Conservation (phyloP, 495 filamentous ascomycete genomes). For the Xylaria telfairii region DNA sequence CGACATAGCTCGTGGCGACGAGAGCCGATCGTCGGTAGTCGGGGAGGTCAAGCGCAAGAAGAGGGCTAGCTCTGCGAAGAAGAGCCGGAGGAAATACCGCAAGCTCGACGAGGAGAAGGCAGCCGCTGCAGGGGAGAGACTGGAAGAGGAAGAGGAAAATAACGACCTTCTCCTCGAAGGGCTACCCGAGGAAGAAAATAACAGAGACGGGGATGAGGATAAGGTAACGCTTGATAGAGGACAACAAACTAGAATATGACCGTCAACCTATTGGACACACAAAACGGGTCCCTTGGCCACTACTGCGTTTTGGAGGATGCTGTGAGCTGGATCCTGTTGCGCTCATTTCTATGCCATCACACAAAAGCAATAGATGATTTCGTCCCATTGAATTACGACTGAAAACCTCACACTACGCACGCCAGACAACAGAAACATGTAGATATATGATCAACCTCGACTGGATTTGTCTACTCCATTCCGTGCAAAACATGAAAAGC, state of each 20-base stretch:
- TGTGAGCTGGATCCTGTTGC: background rate
- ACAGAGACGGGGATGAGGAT: slow-evolving; percentile 20
- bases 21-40: slow-evolving; percentile 51
- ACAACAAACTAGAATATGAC: slow-evolving; percentile 15
- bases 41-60: slow-evolving; percentile 52
- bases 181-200: slow-evolving; percentile 20
- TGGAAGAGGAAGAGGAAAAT: slow-evolving; percentile 16
- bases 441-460: slow-evolving; percentile 57
- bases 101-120: slow-evolving; percentile 51
- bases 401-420: slow-evolving; percentile 35
- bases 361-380: background rate
- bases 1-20: slow-evolving; percentile 56
- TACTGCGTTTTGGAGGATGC: background rate
- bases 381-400: slow-evolving; percentile 21
- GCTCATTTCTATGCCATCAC: background rate
- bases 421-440: slow-evolving; percentile 40
- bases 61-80: slow-evolving; percentile 56
- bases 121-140: slow-evolving; percentile 15
- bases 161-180: slow-evolving; percentile 20
- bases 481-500: slow-evolving; percentile 43
- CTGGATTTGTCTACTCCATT: slow-evolving; percentile 53
- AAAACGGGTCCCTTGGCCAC: background rate
- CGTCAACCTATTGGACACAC: background rate
- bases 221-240: background rate
- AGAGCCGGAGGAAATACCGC: slow-evolving; percentile 56